Base-by-base conservation (phyloP, 2,329 filamentous ascomycete genomes). In the Metarhizium album region DNA sequence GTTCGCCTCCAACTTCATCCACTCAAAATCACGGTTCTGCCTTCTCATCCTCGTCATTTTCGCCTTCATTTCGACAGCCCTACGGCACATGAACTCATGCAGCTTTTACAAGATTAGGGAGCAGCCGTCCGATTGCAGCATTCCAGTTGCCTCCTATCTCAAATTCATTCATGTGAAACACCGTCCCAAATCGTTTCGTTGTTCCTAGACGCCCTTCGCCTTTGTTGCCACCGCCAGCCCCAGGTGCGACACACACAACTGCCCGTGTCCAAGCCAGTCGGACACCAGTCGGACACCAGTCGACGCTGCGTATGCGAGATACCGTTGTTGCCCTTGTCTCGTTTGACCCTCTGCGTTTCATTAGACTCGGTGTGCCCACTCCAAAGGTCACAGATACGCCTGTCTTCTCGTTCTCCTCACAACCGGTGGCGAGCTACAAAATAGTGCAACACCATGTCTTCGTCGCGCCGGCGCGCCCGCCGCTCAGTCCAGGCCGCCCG, bases 401-500 rank as follows among this genome's bases (percentile, higher is more conserved):
- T 20, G n/a, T 40, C 37, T 5, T 40, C 37, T 16, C 16, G 7
- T 20, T 20, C 18, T 14, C 29, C 5, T 16, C 35, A 38, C 35
- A 38, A 38, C 35, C 35, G 16, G 35, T 38, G 14, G 11, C 14
- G 6, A 38, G 16, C n/a, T 16, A 38, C 4, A 38, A 40, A 22
- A 49, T 46, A 8, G 49, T 45, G 35, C 35, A 7, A 18, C 9
- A 38, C 3, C 24, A 52, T 52, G 51, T 31, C 51, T 13, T 40
- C 47, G 11, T 42, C 47, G 5, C 35, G 46, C n/a, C 50, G 42
- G 13, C 49, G 50, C 16, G 13, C 7, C 42, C 50, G 37, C 18
- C 43, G 45, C 33, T 29, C 50, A 29, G 50, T 29, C 31, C 29
- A 48, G 18, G 22, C 24, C 31, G 40, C 20, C 22, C 29, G n/a